phyloP scores from a whole-genome alignment of 2,329 filamentous ascomycete genomes.

The Fusarium tjaetaba region DNA sequence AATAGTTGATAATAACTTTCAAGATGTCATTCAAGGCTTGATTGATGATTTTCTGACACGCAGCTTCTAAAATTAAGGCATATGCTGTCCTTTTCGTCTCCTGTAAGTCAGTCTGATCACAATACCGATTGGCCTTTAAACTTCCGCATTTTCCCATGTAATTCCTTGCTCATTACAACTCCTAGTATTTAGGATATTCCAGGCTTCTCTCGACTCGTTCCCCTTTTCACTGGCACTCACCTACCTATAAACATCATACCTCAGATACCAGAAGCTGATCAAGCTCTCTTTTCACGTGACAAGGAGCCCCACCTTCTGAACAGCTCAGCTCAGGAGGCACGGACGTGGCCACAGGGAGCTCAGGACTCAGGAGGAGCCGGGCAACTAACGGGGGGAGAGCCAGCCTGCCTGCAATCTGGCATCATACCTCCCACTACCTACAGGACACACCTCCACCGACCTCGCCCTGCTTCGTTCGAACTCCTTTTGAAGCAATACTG shows the following conservation, averaged over 20 bases:
- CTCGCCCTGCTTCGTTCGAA: slow-evolving; percentile 38
- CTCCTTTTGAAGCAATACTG: slow-evolving; percentile 41
- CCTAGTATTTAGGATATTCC: neutral
- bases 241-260: neutral
- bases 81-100: neutral
- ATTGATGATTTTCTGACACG: neutral
- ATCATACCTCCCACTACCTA: slow-evolving; percentile 49
- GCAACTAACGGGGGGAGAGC: slow-evolving; percentile 11
- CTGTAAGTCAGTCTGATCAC: neutral
- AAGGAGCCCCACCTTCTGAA: slow-evolving; percentile 30
- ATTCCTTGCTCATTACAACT: neutral
- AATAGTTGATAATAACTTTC: neutral
- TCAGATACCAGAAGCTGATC: neutral
- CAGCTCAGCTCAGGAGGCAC: slow-evolving; percentile 43
- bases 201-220: neutral
- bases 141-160: neutral
- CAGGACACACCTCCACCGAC: slow-evolving; percentile 40
- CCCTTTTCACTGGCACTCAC: neutral
- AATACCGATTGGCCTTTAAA: neutral
- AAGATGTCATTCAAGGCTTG: too few relatives aligned
- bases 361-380: slow-evolving; percentile 45
- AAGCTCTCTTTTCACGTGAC: slow-evolving; percentile 44
- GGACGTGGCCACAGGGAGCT: slow-evolving; percentile 46
- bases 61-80: neutral
- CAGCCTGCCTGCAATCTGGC: slow-evolving; percentile 56